These are phyloP conservation scores for Wickerhamomyces kurtzmanii DNA, from an alignment of 805 yeast species.

Conservation along the genomic window DNA sequence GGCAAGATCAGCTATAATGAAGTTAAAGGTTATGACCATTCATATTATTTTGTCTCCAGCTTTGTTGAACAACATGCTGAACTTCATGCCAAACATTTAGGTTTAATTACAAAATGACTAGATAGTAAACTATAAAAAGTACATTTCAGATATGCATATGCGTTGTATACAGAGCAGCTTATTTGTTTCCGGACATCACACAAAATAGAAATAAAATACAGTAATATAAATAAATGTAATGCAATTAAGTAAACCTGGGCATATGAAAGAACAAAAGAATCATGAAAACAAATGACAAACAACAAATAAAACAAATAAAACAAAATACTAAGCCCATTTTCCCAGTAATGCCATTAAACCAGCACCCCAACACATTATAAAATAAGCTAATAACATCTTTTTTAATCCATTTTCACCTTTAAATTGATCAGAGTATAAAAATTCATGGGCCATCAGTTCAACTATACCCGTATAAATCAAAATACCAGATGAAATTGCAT, in stretches of 20 bases:
- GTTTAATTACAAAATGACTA: too few species aligned
- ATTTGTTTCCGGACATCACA: too few species aligned
- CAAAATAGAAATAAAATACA: too few species aligned
- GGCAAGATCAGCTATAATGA: constrained; percentile 45
- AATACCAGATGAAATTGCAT: constrained; percentile 71
- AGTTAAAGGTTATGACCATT: constrained; percentile 83
- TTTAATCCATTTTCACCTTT: constrained; percentile 46
- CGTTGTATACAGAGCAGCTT: too few species aligned
- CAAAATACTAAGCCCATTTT: constrained; percentile 45
- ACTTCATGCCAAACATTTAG: constrained; percentile 60
- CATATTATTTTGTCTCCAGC: constrained; percentile 68
- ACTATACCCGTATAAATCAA: constrained; percentile 69
- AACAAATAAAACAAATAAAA: neutral
- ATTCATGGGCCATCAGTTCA: constrained; percentile 74
- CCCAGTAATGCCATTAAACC: constrained; percentile 73
- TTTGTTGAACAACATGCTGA: constrained; percentile 73
- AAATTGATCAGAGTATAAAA: constrained; percentile 51
- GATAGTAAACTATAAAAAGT: too few species aligned
- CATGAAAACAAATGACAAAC: too few species aligned
- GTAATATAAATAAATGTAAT: too few species aligned
- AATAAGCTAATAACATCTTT: constrained; percentile 40
- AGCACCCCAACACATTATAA: constrained; percentile 52
- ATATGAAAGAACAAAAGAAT: too few species aligned
- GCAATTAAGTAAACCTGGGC: too few species aligned
- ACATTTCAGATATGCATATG: too few species aligned